A percentile compares a stretch with the other conserved stretches of the same genome.
Evolutionary conservation across 2,329 filamentous ascomycete species (phyloP).

Genomic region (Fusarium verticillioides): DNA sequence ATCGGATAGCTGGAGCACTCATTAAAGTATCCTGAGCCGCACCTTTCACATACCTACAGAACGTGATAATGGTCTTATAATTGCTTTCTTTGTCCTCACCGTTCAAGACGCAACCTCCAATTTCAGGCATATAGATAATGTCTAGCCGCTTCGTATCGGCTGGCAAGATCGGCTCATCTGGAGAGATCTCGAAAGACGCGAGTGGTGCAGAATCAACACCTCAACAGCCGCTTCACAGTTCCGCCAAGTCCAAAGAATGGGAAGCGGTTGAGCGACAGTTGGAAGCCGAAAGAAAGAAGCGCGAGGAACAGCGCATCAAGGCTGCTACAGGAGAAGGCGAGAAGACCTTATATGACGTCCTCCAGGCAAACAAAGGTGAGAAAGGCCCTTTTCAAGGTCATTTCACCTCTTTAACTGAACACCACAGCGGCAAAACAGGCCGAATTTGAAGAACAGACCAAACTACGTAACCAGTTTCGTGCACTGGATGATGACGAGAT

Average conservation of each 20-base stretch:
- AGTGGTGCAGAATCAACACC: neutral
- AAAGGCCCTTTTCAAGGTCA: neutral
- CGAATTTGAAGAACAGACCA: constrained; percentile 79
- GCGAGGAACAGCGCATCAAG: constrained; percentile 61
- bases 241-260: constrained; percentile 63
- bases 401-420: neutral
- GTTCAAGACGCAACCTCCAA: neutral
- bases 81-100: neutral
- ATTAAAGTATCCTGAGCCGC: neutral
- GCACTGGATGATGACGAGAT: constrained; percentile 82
- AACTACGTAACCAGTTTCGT: constrained; percentile 80
- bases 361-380: constrained; percentile 84
- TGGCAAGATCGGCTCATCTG: constrained; percentile 57
- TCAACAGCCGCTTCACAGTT: constrained; percentile 30
- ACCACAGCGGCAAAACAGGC: constrained; percentile 79
- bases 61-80: neutral
- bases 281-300: constrained; percentile 66
- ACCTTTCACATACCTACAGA: neutral
- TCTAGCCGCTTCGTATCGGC: constrained; percentile 66
- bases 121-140: constrained; percentile 50
- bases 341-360: constrained; percentile 76
- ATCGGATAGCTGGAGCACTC: constrained; percentile 1
- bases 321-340: constrained; percentile 57
- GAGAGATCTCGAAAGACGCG: constrained; percentile 40
- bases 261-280: constrained; percentile 72